Base-by-base conservation (phyloP, 2,329 filamentous ascomycete species). In the Trichoderma sp. region DNA sequence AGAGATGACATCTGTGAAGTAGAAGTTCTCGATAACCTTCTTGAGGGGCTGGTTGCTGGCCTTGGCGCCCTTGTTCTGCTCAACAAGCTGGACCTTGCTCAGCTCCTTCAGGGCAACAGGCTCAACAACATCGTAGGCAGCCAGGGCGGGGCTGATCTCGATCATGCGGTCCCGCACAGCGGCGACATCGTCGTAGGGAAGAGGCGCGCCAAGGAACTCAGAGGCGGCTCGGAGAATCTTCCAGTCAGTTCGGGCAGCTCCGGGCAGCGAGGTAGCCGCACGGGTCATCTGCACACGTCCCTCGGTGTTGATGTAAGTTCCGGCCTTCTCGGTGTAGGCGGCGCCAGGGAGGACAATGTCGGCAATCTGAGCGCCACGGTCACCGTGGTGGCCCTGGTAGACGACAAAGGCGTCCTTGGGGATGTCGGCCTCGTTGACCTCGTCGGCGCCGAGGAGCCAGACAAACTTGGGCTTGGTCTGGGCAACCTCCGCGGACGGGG, bases 351-450 rank as follows among this genome's bases (percentile, higher is more conserved):
- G 92, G 76, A 99, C 89, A 72, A 99, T 90, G 79, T 99, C 95
- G 63, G 96, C 96, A 73, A 98, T 89, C 83, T 97, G 92, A 70
- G 96, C 96, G 75, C 95, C 96, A 68, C 89, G 89, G 84, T 99
- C 96, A 83, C 96, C 96, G 83, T 99, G 96, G 83, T 99, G 96
- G 75, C 96, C 96, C 84, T 99, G 96, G 86, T 99, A 99, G 78
- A 99, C 89, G 74, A 99, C 91, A 80, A 98, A 99, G 14, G 96
- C 95, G 76, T 96, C 93, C 87, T 96, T 97, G 78, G 96, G 96
- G 72, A 99, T 93, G 77, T 98, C 94, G 72, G 89, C 88, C 76
- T 93, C 90, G 75, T 88, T 87, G 80, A 98, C 88, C 85, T 99
- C 96, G 81, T 99, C 96, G 32, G 96, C 96, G 76, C 95, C 96